These are phyloP conservation scores for Phyllosticta citriasiana DNA, from an alignment of 2,329 filamentous ascomycete species.

Conservation along the genomic window DNA sequence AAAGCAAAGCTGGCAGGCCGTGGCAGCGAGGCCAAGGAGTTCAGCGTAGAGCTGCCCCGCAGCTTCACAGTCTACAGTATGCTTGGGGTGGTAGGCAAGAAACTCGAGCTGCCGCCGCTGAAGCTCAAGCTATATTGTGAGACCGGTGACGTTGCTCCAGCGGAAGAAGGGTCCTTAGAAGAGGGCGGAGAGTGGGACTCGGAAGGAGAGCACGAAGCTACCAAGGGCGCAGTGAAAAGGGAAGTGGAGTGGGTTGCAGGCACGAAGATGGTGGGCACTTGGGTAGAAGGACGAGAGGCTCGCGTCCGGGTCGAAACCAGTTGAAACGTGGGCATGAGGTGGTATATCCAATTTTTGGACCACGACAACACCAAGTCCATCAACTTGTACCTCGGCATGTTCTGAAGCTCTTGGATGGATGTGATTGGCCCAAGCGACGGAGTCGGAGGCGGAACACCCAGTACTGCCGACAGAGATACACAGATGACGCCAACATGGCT, in stretches of 20 bases:
- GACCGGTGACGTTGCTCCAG: constrained; percentile 82
- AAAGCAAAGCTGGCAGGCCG: constrained; percentile 12
- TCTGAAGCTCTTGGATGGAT: background rate
- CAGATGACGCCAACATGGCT: background rate
- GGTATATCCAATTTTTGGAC: constrained; percentile 2
- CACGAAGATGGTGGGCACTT: constrained; percentile 72
- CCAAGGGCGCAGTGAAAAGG: constrained; percentile 46
- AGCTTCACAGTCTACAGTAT: constrained; percentile 73
- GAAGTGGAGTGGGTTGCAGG: constrained; percentile 73
- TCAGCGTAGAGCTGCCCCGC: constrained; percentile 52
- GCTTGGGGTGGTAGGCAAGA: constrained; percentile 63
- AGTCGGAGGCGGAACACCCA: background rate
- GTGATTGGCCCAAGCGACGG: background rate
- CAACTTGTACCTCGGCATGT: background rate
- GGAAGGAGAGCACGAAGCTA: constrained; percentile 27
- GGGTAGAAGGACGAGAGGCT: constrained; percentile 64
- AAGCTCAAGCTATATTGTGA: constrained; percentile 67
- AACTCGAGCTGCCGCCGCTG: constrained; percentile 58
- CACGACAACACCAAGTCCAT: background rate
- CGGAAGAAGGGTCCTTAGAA: constrained; percentile 47
- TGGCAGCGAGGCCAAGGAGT: constrained; percentile 14
- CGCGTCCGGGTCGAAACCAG: constrained; percentile 56
- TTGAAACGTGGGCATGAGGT: background rate
- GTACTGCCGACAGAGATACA: background rate
- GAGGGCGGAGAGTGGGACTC: constrained; percentile 43